Evolutionary conservation across 2,329 filamentous ascomycete species (phyloP).

Genomic region (Claviceps digitariae): DNA sequence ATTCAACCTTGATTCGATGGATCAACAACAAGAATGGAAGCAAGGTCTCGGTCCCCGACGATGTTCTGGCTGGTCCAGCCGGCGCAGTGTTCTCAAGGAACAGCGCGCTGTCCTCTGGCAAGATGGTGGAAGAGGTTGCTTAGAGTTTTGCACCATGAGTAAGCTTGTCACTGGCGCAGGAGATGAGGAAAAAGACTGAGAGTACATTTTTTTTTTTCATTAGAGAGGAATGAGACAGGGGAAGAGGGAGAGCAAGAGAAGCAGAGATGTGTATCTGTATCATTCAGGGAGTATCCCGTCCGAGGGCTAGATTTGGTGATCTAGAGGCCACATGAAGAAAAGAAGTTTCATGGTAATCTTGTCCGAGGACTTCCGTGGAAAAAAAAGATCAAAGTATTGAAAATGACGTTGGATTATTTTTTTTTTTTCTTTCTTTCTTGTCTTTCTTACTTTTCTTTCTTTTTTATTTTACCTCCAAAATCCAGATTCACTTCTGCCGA

Average conservation of each 20-base stretch:
- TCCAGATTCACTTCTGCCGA: not conserved
- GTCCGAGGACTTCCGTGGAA: no score
- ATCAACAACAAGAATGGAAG: constrained; percentile 53
- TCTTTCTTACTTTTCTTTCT: no score
- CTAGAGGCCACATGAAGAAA: not conserved
- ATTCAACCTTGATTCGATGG: constrained; percentile 56
- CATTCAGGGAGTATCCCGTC: not conserved
- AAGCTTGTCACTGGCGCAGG: not conserved
- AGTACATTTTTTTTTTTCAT: not conserved
- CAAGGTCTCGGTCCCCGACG: constrained; percentile 49
- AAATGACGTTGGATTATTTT: no score
- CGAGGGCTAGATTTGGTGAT: not conserved
- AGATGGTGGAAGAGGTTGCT: constrained; percentile 42
- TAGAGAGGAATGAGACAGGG: not conserved
- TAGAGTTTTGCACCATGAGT: constrained; percentile 13
- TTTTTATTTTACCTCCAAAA: not conserved
- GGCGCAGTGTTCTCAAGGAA: constrained; percentile 41
- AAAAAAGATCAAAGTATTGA: no score
- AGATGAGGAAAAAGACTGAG: not conserved
- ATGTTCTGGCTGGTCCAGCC: constrained; percentile 50
- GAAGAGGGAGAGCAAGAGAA: not conserved
- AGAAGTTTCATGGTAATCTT: no score
- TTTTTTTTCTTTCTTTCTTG: no score
- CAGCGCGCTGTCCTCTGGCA: constrained; percentile 22
- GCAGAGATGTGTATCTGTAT: no score